Conservation (phyloP, 2,329 filamentous ascomycete species). For the Aspergillus tanneri region DNA sequence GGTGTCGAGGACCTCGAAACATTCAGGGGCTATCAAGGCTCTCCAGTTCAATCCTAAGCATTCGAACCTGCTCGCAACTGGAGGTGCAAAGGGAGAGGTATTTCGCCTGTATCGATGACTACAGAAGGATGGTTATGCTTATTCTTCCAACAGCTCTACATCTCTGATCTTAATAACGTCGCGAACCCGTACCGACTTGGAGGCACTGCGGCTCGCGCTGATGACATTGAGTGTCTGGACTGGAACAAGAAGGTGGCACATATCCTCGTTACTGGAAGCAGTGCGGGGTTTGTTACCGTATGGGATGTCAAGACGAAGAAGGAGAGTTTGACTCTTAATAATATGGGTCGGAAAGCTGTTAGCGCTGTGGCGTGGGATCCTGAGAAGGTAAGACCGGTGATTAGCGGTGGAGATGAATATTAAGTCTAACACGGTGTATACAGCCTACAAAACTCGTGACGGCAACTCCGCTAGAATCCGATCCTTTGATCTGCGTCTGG, state of each 20-base stretch:
- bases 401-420: not conserved
- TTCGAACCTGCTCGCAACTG: conserved; percentile 86
- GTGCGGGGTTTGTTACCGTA: conserved; percentile 91
- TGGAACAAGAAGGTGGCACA: conserved; percentile 99
- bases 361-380: conserved; percentile 98
- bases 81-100: conserved; percentile 85
- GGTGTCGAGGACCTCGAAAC: conserved; percentile 83
- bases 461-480: conserved; percentile 82
- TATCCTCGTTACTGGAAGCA: conserved; percentile 90
- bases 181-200: conserved; percentile 85
- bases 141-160: conserved; percentile 61
- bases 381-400: conserved; percentile 59
- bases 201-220: conserved; percentile 80
- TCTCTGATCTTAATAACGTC: conserved; percentile 91
- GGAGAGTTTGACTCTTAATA: conserved; percentile 91
- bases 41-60: conserved; percentile 95
- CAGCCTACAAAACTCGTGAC: conserved; percentile 87
- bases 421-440: conserved; percentile 20
- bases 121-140: not conserved
- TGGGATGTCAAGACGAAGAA: conserved; percentile 99
- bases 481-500: conserved; percentile 88
- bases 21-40: conserved; percentile 88
- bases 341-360: conserved; percentile 82
- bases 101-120: not conserved
- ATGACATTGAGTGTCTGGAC: conserved; percentile 93